Evolutionary conservation across 1,139 yeast genomes (phyloP), one percentile per base, ranked within the genome.

Genomic region (Pichia sp.): DNA sequence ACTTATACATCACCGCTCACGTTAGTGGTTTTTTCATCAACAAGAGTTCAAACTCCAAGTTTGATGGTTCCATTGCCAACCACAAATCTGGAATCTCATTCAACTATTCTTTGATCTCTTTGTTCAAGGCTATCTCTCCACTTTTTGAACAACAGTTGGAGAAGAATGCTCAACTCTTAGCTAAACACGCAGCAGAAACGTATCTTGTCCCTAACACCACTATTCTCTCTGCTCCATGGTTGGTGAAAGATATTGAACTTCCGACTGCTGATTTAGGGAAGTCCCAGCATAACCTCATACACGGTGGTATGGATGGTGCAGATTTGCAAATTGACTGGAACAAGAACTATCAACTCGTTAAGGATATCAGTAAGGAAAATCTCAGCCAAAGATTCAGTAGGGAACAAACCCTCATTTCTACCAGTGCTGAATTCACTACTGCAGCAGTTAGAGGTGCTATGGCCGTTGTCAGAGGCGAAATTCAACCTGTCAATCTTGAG

Each of bases 371-470:
- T 20, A 66, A 65, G 31, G 52, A 64, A 4, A 59, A 71, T 21
- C 59, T 85, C 39, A 74, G 74, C 40, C 88, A 83, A 45, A 72
- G 91, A 44, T 67, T 87, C 36, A 63, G 79, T 40, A 73, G 91
- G 49, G 98, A 91, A 54, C 77, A 81, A 50, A 62, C 86, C 40
- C 62, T 85, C 44, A 76, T 76, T 53, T 81, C 80, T 54, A 69
- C 79, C n/a, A 68, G 83, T 35, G 76, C 72, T 50, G 96, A 86
- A 33, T 91, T 91, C 63, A 75, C 87, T 21, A 67, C 69, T 19
- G 72, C 74, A 22, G 93, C 97, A 17, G 72, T 81, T 24, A 74
- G 74, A 48, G 93, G 95, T 31, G 96, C 96, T 6, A 66, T 82
- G 46, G 70, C 78, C 30, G 76, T 88, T 36, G 69, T 82, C 37